These are phyloP conservation scores for Trypanosoma melophagium DNA, from an alignment of 208 protist species.

Conservation along the genomic window DNA sequence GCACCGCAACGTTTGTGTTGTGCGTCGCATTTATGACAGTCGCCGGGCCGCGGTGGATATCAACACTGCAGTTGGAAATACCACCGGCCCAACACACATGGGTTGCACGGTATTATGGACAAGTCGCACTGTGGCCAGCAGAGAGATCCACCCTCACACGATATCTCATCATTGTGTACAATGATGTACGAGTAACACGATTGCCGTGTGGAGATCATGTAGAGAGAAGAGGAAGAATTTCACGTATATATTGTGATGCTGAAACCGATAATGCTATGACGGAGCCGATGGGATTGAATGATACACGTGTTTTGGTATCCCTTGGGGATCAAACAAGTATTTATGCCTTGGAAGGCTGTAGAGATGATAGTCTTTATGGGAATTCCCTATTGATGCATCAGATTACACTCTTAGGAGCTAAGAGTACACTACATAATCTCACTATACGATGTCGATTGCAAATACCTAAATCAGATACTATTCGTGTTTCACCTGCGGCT, in stretches of 20 bases:
- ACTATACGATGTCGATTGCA: conserved; percentile 26
- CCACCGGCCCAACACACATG: conserved; percentile 9
- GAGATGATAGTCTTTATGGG: background rate
- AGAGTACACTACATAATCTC: conserved; percentile 16
- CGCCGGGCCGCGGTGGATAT: conserved; percentile 14
- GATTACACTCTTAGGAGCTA: conserved; percentile 28
- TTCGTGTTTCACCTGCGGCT: background rate
- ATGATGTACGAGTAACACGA: conserved; percentile 18
- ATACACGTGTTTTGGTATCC: conserved; percentile 19
- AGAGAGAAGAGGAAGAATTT: background rate
- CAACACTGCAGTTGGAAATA: conserved; percentile 21
- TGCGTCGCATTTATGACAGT: conserved; percentile 12
- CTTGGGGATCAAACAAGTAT: conserved; percentile 29
- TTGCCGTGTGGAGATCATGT: conserved; percentile 1
- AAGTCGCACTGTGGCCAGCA: conserved; percentile 30
- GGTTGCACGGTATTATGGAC: conserved; percentile 32
- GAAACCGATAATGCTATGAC: background rate
- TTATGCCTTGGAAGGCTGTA: conserved; percentile 19
- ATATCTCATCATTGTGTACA: conserved; percentile 17
- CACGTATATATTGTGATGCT: background rate
- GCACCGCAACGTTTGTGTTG: conserved; percentile 19
- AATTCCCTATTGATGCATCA: conserved; percentile 19
- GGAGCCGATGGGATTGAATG: background rate
- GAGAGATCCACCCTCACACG: background rate
- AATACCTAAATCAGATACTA: background rate